A percentile compares a stretch with the other conserved stretches of the same genome.
phyloP scores from a whole-genome alignment of 2,329 filamentous ascomycete species.

The Trichoderma endophyticum region DNA sequence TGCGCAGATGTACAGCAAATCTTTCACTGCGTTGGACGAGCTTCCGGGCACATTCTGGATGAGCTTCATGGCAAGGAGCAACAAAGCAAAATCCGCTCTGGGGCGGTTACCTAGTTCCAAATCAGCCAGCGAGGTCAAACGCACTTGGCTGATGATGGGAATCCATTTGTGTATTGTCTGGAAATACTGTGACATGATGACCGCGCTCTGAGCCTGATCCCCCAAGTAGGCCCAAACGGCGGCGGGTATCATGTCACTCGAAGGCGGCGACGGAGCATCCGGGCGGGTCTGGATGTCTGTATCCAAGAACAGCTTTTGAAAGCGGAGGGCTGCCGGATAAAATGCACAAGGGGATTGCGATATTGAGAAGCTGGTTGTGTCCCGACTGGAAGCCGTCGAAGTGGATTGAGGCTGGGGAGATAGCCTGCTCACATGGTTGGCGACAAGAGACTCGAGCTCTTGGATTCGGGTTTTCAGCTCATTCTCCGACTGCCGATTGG shows the following conservation, averaged over 20 bases:
- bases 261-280: not conserved
- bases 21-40: slow-evolving; percentile 6
- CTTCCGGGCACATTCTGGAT: slow-evolving; percentile 19
- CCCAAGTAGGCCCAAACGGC: slow-evolving; percentile 1
- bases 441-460: slow-evolving; percentile 19
- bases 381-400: not conserved
- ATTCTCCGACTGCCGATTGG: slow-evolving; percentile 1
- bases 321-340: slow-evolving; percentile 13
- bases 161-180: slow-evolving; percentile 19
- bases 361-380: not conserved
- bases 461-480: slow-evolving; percentile 16
- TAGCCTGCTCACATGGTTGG: not conserved
- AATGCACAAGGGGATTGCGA: not conserved
- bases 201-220: not conserved
- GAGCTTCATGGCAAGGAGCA: slow-evolving; percentile 29
- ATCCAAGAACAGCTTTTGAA: slow-evolving; percentile 18
- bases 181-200: slow-evolving; percentile 16
- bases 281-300: slow-evolving; percentile 9
- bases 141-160: slow-evolving; percentile 18
- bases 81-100: slow-evolving; percentile 19
- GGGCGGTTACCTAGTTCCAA: not conserved
- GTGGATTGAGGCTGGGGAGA: not conserved
- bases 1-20: slow-evolving; percentile 16
- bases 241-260: not conserved
- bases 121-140: not conserved